Evolutionary conservation across 306 rosid genomes (phyloP).

Genomic region (Aeschynomene evenia): DNA sequence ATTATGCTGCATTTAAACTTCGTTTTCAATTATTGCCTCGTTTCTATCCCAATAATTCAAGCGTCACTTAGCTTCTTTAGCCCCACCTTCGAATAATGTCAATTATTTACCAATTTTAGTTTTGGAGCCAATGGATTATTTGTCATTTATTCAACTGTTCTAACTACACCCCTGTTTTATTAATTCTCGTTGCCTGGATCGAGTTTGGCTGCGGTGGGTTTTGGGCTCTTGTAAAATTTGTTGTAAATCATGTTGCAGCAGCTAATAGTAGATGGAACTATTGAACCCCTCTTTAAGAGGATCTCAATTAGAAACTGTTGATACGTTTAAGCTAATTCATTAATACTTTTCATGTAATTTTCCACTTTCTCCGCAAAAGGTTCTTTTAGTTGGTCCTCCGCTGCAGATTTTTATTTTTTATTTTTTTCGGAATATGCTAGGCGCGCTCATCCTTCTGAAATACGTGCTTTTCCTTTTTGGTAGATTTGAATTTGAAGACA

Average conservation of each 20-base stretch:
- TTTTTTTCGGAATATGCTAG: not conserved
- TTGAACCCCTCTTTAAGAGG: not conserved
- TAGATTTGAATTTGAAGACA: constrained; percentile 17
- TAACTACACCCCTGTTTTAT: not conserved
- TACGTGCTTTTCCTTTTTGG: not conserved
- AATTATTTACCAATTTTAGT: not conserved
- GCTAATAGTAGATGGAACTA: not conserved
- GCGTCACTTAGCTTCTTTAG: constrained; percentile 13
- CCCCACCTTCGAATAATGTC: constrained; percentile 8
- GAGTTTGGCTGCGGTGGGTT: constrained; percentile 19
- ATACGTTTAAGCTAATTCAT: not conserved
- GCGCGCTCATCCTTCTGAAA: not conserved
- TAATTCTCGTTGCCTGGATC: constrained; percentile 26
- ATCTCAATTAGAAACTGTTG: constrained; percentile 26
- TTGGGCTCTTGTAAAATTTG: not conserved
- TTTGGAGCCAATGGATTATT: not conserved
- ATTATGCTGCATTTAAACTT: constrained; percentile 32
- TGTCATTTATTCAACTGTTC: not conserved
- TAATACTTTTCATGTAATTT: not conserved
- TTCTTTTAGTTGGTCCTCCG: not conserved
- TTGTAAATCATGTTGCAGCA: not conserved
- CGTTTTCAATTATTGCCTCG: not conserved
- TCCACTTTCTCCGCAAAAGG: constrained; percentile 1
- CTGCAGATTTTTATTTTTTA: not conserved
- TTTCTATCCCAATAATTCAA: not conserved